A percentile compares a stretch with the other conserved stretches of the same genome.
phyloP scores from a whole-genome alignment of 1,284 basidiomycete genomes.

The Phenoliferia sp. region DNA sequence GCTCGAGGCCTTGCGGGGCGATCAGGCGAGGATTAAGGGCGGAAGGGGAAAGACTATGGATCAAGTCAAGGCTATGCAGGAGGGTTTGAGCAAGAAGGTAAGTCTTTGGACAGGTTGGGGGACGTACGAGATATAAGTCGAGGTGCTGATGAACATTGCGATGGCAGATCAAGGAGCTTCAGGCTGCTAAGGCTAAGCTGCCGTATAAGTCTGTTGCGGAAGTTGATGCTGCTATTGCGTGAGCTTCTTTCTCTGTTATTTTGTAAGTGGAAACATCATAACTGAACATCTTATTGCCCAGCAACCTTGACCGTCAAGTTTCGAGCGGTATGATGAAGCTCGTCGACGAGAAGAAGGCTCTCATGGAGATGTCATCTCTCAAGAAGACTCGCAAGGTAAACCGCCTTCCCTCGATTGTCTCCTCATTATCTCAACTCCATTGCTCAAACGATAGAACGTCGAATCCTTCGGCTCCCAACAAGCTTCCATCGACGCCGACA shows the following conservation, averaged over 20 bases:
- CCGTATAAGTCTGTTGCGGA: constrained; percentile 84
- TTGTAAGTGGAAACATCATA: background rate
- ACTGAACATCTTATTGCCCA: constrained; percentile 40
- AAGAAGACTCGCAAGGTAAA: constrained; percentile 25
- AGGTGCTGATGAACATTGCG: background rate
- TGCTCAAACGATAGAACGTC: constrained; percentile 57
- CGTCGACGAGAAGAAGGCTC: constrained; percentile 90
- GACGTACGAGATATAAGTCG: no score
- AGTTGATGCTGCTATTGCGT: constrained; percentile 53
- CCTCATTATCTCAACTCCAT: background rate
- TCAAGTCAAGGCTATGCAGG: constrained; percentile 77
- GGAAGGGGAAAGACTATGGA: constrained; percentile 72
- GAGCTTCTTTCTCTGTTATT: background rate
- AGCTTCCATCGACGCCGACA: constrained; percentile 74
- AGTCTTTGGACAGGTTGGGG: constrained; percentile 14
- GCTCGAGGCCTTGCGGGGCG: constrained; percentile 70
- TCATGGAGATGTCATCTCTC: constrained; percentile 66
- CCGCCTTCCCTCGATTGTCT: background rate
- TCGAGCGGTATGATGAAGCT: constrained; percentile 90
- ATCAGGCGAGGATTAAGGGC: constrained; percentile 76
- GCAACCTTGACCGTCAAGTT: constrained; percentile 77
- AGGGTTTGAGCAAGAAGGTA: constrained; percentile 77
- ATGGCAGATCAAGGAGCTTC: constrained; percentile 76
- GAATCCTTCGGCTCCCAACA: constrained; percentile 74
- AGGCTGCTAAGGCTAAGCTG: constrained; percentile 72